Evolutionary conservation across 2,329 filamentous ascomycete genomes (phyloP).

Genomic region (Sporothrix brasiliensis): DNA sequence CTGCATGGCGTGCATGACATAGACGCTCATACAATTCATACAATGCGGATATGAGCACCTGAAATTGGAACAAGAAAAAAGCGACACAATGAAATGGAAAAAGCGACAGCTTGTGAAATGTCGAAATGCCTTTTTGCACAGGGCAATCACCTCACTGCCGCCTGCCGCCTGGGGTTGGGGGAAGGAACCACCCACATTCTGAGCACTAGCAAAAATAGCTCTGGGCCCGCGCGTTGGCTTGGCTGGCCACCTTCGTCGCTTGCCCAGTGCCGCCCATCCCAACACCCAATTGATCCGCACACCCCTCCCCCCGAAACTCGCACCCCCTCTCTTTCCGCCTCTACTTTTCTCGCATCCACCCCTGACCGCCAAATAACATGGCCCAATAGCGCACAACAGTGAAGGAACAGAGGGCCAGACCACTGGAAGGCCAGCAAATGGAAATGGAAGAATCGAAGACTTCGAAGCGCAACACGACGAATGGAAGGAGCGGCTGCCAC

Average conservation of each 20-base stretch:
- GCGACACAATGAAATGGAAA: neutral
- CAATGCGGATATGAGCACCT: neutral
- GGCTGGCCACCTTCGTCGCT: conserved; percentile 15
- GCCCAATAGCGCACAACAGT: neutral
- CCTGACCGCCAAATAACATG: conserved; percentile 17
- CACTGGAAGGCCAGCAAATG: neutral
- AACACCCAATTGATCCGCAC: conserved; percentile 11
- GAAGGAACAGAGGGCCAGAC: conserved; percentile 7
- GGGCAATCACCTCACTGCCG: conserved; percentile 4
- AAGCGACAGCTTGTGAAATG: neutral
- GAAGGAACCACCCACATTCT: neutral
- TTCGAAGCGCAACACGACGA: conserved; percentile 17
- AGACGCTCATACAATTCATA: neutral
- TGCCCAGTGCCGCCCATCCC: conserved; percentile 28
- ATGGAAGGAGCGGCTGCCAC: conserved; percentile 17
- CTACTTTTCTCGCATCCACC: conserved; percentile 11
- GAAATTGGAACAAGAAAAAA: neutral
- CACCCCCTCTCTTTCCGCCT: conserved; percentile 7
- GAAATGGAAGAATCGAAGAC: conserved; percentile 6
- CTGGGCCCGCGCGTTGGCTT: neutral
- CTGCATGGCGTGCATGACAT: conserved; percentile 16
- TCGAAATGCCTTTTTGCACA: neutral
- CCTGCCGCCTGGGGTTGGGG: conserved; percentile 18
- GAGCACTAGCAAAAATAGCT: conserved; percentile 28
- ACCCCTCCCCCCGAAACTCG: conserved; percentile 4